A percentile compares a stretch with the other conserved stretches of the same genome.
phyloP scores from a whole-genome alignment of 2,329 filamentous ascomycete species.

The Botrytis fragariae region DNA sequence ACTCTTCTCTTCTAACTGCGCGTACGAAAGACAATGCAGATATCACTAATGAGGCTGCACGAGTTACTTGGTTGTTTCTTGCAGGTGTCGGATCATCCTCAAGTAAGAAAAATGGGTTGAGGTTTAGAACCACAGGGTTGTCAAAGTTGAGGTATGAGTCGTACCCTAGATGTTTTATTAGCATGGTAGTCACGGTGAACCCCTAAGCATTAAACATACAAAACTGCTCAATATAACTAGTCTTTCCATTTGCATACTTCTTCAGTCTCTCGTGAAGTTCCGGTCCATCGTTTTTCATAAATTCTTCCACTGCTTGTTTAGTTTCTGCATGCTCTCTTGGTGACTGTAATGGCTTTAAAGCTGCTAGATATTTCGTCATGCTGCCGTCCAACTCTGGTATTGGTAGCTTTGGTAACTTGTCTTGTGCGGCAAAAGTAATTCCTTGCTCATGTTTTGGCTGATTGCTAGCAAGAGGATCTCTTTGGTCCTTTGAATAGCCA shows the following conservation, averaged over 20 bases:
- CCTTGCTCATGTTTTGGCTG: conserved; percentile 55
- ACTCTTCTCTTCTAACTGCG: conserved; percentile 87
- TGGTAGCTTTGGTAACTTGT: conserved; percentile 84
- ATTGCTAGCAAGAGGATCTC: conserved; percentile 47
- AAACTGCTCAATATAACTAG: conserved; percentile 98
- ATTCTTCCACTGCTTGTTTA: conserved; percentile 75
- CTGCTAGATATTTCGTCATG: conserved; percentile 74
- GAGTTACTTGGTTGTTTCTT: conserved; percentile 92
- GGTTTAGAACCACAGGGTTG: conserved; percentile 93
- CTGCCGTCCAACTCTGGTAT: conserved; percentile 84
- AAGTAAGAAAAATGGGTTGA: conserved; percentile 96
- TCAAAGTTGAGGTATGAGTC: conserved; percentile 98
- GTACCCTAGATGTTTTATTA: conserved; percentile 67
- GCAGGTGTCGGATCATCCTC: conserved; percentile 97
- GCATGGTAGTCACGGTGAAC: conserved; percentile 6
- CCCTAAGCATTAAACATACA: conserved; percentile 58
- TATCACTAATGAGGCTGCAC: conserved; percentile 85
- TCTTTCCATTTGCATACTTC: conserved; percentile 84
- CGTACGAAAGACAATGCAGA: conserved; percentile 90
- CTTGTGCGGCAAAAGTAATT: conserved; percentile 86
- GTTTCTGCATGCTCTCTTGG: conserved; percentile 81
- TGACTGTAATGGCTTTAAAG: conserved; percentile 77
- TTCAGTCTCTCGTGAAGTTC: conserved; percentile 85
- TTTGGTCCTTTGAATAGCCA: conserved; percentile 47
- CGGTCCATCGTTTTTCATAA: conserved; percentile 76